Base-by-base conservation (phyloP, 2,329 filamentous ascomycete genomes). In the Talaromyces piceae region DNA sequence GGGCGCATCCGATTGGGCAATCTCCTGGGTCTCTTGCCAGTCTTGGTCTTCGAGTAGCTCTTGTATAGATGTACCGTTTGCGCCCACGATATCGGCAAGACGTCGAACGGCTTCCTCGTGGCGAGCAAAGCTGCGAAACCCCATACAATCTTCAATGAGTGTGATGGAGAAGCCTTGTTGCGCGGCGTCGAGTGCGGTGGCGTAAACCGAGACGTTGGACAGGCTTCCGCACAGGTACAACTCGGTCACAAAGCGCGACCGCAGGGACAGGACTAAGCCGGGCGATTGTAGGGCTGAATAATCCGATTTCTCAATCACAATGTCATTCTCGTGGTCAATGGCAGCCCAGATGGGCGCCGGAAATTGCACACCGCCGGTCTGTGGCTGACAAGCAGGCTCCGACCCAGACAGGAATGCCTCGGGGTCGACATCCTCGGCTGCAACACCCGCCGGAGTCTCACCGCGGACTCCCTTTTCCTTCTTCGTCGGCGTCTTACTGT, bases 121-220 rank as follows among this genome's bases (percentile, higher is more conserved):
- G 41, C 88, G 81, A 16, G 74, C 68, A 52, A 83, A 80, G 59
- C 76, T 83, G 44, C 88, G 82, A 62, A 85, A 95, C 9, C 90
- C 91, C 50, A 95, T 82, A 66, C 91, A 96, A 65, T 97, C 90
- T 48, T 93, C 84, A 33, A 97, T 74, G 11, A 97, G 74, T 4
- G 87, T 93, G 61, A 96, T 88, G n/a, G 82, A 77, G 61, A 95
- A 83, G 4, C 91, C 93, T 67, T 96, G 87, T 18, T 86, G 81
- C 1, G 88, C 91, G 9, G 91, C 93, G 63, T 96, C 93, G 56
- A 95, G 77, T 3, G 90, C 90, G 1, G 91, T 96, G 6, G 93
- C 91, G 64, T 93, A 90, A 44, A 97, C 84, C 27, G 90, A 91
- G 30, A 94, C 75, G 61, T 97, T 96, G 41, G 86, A 88, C 45